Conservation (phyloP, 495 filamentous ascomycete species). For the Penicillium coffeae region DNA sequence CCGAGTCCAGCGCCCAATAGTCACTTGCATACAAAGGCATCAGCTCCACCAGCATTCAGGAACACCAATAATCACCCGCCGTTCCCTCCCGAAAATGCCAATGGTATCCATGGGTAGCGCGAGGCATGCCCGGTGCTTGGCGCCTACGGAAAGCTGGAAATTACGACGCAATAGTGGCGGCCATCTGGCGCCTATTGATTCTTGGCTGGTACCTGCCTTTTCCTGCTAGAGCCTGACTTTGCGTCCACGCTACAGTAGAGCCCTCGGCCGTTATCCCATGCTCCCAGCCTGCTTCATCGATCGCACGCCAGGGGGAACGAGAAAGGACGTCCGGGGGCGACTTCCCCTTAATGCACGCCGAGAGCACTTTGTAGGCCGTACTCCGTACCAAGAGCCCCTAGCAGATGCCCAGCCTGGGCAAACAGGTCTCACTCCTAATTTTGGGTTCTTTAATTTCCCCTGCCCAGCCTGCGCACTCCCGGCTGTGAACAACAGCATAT, state of each 20-base stretch:
- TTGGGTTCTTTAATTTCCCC: background rate
- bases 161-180: background rate
- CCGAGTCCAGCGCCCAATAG: too few relatives aligned
- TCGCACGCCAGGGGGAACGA: conserved; percentile 13
- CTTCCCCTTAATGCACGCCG: background rate
- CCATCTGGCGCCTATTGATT: background rate
- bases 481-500: too few relatives aligned
- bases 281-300: conserved; percentile 18
- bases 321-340: background rate
- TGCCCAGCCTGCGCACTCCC: background rate
- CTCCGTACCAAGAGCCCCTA: background rate
- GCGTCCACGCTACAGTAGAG: too few relatives aligned
- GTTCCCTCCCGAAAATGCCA: conserved; percentile 12
- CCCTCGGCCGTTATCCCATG: too few relatives aligned
- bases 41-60: conserved; percentile 11
- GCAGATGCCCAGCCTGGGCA: background rate
- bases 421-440: background rate
- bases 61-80: conserved; percentile 22
- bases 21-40: background rate
- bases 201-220: too few relatives aligned
- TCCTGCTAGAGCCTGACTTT: too few relatives aligned
- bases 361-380: too few relatives aligned
- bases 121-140: background rate
- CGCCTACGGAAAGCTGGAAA: background rate
- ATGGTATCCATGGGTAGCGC: conserved; percentile 23